A percentile compares a stretch with the other conserved stretches of the same genome.
phyloP scores from a whole-genome alignment of 768 basidiomycete genomes.

The Pleurotus ostreatus region DNA sequence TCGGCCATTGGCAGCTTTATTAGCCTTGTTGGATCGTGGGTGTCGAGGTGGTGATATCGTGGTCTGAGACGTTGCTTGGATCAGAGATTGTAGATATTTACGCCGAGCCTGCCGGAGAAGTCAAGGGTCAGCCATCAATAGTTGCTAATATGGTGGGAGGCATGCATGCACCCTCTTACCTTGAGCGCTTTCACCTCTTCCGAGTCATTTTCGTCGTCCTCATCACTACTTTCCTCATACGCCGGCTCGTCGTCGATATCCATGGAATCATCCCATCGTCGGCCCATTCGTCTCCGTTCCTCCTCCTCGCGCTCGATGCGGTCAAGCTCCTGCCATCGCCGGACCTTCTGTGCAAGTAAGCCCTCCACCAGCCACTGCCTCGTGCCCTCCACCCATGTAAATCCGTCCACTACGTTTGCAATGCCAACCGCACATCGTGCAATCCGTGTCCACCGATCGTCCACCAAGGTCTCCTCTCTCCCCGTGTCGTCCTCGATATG shows the following conservation, averaged over 20 bases:
- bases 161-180: slow-evolving; percentile 36
- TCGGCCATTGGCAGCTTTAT: slow-evolving; percentile 26
- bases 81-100: slow-evolving; percentile 66
- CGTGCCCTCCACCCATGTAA: slow-evolving; percentile 59
- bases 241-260: slow-evolving; percentile 64
- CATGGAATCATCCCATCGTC: slow-evolving; percentile 65
- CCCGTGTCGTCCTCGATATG: slow-evolving; percentile 77
- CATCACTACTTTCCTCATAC: slow-evolving; percentile 46
- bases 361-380: slow-evolving; percentile 65
- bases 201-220: slow-evolving; percentile 63
- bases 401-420: slow-evolving; percentile 68
- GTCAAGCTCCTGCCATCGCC: slow-evolving; percentile 68
- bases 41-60: slow-evolving; percentile 22
- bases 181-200: slow-evolving; percentile 78
- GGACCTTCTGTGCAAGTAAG: slow-evolving; percentile 62
- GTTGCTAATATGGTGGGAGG: slow-evolving; percentile 9
- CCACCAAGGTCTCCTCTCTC: slow-evolving; percentile 30
- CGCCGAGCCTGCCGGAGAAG: slow-evolving; percentile 56
- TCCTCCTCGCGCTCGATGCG: slow-evolving; percentile 63
- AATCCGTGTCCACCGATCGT: slow-evolving; percentile 69
- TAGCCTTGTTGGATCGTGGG: slow-evolving; percentile 21
- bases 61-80: slow-evolving; percentile 38
- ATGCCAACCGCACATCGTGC: slow-evolving; percentile 67
- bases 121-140: slow-evolving; percentile 12
- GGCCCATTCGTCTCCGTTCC: slow-evolving; percentile 58